Evolutionary conservation across 1,139 yeast genomes (phyloP).

Genomic region (Taphrina sp.): DNA sequence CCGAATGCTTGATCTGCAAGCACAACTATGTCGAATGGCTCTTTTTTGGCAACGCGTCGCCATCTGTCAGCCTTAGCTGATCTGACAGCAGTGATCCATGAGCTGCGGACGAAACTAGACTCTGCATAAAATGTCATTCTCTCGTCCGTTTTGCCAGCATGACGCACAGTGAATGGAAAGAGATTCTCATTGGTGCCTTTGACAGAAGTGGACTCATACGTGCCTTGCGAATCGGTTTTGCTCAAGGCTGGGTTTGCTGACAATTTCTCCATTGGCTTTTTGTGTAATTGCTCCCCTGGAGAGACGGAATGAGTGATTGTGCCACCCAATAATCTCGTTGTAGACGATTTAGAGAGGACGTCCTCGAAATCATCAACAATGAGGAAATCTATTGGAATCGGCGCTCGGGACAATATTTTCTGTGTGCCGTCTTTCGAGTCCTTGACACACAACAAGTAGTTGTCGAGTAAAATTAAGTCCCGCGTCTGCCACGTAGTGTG

Average conservation of each 20-base stretch:
- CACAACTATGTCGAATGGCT: constrained; percentile 57
- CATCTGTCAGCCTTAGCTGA: constrained; percentile 55
- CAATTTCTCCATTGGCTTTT: background rate
- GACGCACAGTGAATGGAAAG: constrained; percentile 53
- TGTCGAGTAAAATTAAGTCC: constrained; percentile 67
- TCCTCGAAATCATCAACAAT: constrained; percentile 44
- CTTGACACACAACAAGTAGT: constrained; percentile 69
- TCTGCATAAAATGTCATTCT: constrained; percentile 60
- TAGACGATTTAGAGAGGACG: constrained; percentile 42
- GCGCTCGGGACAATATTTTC: constrained; percentile 38
- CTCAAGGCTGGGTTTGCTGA: background rate
- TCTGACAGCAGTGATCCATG: constrained; percentile 60
- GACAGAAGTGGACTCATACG: constrained; percentile 36
- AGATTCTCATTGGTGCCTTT: constrained; percentile 40
- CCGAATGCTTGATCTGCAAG: constrained; percentile 41
- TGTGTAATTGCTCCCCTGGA: background rate
- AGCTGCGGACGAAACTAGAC: constrained; percentile 54
- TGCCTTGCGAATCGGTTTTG: constrained; percentile 29
- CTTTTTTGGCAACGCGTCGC: constrained; percentile 43
- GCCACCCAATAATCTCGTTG: constrained; percentile 13
- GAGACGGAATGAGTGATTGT: constrained; percentile 22
- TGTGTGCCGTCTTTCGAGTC: constrained; percentile 41
- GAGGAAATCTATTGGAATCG: constrained; percentile 48
- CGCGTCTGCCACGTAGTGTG: constrained; percentile 50
- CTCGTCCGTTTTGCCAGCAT: constrained; percentile 52